A percentile compares a stretch with the other conserved stretches of the same genome.
Evolutionary conservation across 176 grass and related monocot genomes (phyloP).

Genomic region (Puccinellia tenuiflora): DNA sequence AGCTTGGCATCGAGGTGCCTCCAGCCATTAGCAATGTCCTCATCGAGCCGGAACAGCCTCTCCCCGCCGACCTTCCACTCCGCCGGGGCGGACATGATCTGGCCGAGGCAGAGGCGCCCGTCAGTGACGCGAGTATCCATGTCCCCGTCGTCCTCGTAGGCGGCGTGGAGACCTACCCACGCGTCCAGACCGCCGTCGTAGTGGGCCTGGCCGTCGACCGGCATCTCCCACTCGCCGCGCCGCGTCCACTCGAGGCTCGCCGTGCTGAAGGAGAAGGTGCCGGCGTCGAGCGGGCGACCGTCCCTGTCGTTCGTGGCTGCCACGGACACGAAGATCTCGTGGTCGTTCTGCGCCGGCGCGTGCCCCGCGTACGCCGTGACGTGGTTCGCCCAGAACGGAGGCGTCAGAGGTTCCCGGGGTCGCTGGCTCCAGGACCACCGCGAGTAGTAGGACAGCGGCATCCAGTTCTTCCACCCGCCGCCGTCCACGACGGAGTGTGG

Average conservation of each 20-base stretch:
- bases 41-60: neutral
- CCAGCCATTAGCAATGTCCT: neutral
- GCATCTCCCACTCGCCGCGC: neutral
- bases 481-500: neutral
- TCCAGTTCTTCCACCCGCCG: neutral
- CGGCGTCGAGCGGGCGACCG: neutral
- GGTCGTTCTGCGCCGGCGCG: neutral
- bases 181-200: neutral
- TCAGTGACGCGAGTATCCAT: neutral
- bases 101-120: neutral
- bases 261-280: neutral
- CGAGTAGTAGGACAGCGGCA: neutral
- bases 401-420: neutral
- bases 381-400: neutral
- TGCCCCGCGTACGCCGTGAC: neutral
- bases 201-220: neutral
- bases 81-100: neutral
- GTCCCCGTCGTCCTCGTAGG: neutral
- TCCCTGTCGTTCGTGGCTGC: neutral
- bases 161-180: neutral
- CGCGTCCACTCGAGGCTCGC: neutral
- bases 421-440: neutral
- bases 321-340: neutral
- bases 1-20: neutral
- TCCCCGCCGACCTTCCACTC: neutral